Percentiles rank a stretch among this genome's conserved stretches.
Evolutionary conservation across 306 rosid genomes (phyloP).

Genomic region (Citrullus mucosospermus): DNA sequence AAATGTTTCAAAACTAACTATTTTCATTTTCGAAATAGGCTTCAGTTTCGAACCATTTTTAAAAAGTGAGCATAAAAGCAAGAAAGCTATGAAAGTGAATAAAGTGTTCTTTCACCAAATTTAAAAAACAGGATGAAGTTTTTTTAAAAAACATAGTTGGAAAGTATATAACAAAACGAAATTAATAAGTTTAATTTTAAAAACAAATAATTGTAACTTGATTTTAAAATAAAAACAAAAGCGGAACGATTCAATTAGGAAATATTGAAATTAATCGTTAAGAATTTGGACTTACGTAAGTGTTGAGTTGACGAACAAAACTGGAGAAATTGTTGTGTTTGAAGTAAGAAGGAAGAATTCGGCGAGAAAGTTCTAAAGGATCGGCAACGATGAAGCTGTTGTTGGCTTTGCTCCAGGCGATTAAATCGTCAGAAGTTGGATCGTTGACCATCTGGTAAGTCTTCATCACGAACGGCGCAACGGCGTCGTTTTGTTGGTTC

Average conservation of each 20-base stretch:
- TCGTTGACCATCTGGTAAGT: constrained; percentile 85
- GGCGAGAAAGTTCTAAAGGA: constrained; percentile 54
- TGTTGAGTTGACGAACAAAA: constrained; percentile 91
- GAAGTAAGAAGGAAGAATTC: constrained; percentile 66
- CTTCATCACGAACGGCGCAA: constrained; percentile 83
- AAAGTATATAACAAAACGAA: too few relatives aligned
- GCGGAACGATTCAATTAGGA: not conserved
- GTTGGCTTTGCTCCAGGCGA: constrained; percentile 58
- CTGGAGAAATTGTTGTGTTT: constrained; percentile 94
- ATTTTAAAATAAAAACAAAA: too few relatives aligned
- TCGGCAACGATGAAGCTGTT: constrained; percentile 89
- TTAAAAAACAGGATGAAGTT: too few relatives aligned
- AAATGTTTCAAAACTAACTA: too few relatives aligned
- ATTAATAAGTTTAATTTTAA: too few relatives aligned
- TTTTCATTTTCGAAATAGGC: too few relatives aligned
- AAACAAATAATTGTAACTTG: too few relatives aligned
- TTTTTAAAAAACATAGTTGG: too few relatives aligned
- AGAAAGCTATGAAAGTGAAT: too few relatives aligned
- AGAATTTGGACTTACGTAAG: constrained; percentile 32
- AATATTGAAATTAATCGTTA: not conserved
- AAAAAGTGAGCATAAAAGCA: too few relatives aligned
- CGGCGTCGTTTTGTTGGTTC: constrained; percentile 23
- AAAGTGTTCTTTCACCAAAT: too few relatives aligned
- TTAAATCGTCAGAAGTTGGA: constrained; percentile 45
- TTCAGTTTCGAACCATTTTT: too few relatives aligned